These are phyloP conservation scores for Geotrichum siamense DNA, from an alignment of 1,139 yeast species.

Conservation along the genomic window DNA sequence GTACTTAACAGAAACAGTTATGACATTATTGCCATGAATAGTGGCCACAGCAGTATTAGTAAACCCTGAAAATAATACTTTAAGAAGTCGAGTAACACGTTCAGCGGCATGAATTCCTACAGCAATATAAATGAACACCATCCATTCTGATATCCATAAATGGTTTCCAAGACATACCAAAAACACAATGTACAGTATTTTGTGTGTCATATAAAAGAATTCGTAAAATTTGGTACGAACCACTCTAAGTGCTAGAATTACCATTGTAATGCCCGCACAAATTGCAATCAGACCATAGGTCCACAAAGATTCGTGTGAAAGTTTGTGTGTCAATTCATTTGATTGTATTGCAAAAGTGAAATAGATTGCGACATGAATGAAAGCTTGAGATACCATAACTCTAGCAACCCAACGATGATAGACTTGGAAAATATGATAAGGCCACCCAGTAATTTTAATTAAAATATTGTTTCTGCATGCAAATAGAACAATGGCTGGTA, in stretches of 20 bases:
- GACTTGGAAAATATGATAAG: conserved; percentile 53
- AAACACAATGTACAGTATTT: conserved; percentile 38
- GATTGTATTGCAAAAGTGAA: conserved; percentile 22
- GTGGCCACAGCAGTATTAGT: conserved; percentile 36
- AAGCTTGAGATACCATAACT: conserved; percentile 43
- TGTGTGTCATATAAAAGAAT: conserved; percentile 33
- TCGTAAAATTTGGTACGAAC: conserved; percentile 38
- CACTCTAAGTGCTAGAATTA: conserved; percentile 21
- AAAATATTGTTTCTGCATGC: conserved; percentile 61
- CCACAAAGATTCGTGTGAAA: conserved; percentile 32
- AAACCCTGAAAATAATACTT: conserved; percentile 38
- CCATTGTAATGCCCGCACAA: conserved; percentile 36
- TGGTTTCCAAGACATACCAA: conserved; percentile 38
- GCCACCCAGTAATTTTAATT: conserved; percentile 53
- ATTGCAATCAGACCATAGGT: conserved; percentile 37
- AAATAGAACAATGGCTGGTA: conserved; percentile 50
- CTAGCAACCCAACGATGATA: conserved; percentile 61
- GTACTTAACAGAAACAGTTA: conserved; percentile 27
- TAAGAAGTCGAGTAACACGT: conserved; percentile 33
- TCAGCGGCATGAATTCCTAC: conserved; percentile 38
- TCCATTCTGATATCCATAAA: conserved; percentile 44
- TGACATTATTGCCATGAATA: conserved; percentile 24
- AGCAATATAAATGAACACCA: conserved; percentile 39
- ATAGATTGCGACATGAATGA: conserved; percentile 28
- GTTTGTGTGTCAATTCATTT: conserved; percentile 27